Percentiles rank a stretch among this genome's conserved stretches.
phyloP scores from a whole-genome alignment of 768 basidiomycete species.

The Termitomyces sp. region DNA sequence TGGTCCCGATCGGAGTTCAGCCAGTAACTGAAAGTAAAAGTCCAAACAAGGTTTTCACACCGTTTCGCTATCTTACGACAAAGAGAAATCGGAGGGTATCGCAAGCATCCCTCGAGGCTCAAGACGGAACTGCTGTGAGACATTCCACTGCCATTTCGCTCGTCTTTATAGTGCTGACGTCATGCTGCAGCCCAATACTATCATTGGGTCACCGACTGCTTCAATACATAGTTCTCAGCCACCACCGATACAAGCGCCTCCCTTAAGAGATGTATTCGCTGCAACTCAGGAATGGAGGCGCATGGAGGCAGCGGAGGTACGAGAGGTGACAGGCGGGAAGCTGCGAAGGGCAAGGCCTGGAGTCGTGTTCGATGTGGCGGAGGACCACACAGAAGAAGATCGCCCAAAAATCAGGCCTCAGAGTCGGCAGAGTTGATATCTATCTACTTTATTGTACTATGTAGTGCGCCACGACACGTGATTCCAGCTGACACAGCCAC shows the following conservation, averaged over 20 bases:
- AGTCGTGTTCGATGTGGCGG: conserved; percentile 59
- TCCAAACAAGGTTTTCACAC: conserved; percentile 45
- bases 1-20: conserved; percentile 27
- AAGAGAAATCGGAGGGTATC: conserved; percentile 67
- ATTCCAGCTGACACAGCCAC: conserved; percentile 8
- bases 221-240: conserved; percentile 53
- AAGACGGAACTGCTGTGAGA: conserved; percentile 74
- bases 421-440: conserved; percentile 6
- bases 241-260: conserved; percentile 46
- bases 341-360: conserved; percentile 49
- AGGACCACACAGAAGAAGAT: conserved; percentile 43
- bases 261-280: conserved; percentile 53
- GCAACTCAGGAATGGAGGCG: conserved; percentile 73
- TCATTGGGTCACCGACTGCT: conserved; percentile 68
- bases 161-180: conserved; percentile 7
- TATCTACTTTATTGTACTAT: background rate
- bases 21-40: conserved; percentile 29
- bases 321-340: conserved; percentile 31
- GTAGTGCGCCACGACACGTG: conserved; percentile 10
- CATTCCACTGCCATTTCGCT: conserved; percentile 1
- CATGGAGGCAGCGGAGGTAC: conserved; percentile 48
- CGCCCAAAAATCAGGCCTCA: conserved; percentile 15
- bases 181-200: conserved; percentile 53
- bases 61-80: conserved; percentile 55
- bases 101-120: conserved; percentile 69